Conservation (phyloP, 1,284 basidiomycete genomes). For the Phlebopus sp. region DNA sequence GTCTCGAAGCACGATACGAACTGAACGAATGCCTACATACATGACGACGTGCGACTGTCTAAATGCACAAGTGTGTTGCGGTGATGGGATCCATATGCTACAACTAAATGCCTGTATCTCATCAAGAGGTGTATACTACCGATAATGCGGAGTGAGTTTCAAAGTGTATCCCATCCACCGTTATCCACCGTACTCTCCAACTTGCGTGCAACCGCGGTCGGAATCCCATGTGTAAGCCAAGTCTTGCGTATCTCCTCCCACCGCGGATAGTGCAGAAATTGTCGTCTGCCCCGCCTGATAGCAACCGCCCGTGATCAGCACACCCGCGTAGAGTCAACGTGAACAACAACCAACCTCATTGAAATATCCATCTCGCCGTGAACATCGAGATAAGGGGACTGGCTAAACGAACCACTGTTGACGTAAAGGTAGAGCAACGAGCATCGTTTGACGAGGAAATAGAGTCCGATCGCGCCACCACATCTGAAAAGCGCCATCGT, state of each 20-base stretch:
- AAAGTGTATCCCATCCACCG: conserved; percentile 92
- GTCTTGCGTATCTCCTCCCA: conserved; percentile 92
- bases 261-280: conserved; percentile 82
- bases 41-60: conserved; percentile 1
- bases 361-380: conserved; percentile 95
- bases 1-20: not conserved
- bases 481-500: conserved; percentile 56
- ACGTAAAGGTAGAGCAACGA: conserved; percentile 90
- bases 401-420: conserved; percentile 84
- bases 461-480: conserved; percentile 85
- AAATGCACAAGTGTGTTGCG: not conserved
- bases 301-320: not conserved
- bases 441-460: conserved; percentile 91
- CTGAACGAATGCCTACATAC: too few relatives aligned
- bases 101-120: not conserved
- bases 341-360: conserved; percentile 66
- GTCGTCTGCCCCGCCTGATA: conserved; percentile 77
- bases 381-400: conserved; percentile 90
- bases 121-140: too few relatives aligned
- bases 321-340: not conserved
- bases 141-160: conserved; percentile 7
- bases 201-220: conserved; percentile 87
- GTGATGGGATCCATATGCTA: not conserved
- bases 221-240: conserved; percentile 89
- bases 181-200: conserved; percentile 87